A percentile compares a stretch with the other conserved stretches of the same genome.
Conservation (phyloP, 169 alveolate species). For the Ichthyophthirius multifiliis region DNA sequence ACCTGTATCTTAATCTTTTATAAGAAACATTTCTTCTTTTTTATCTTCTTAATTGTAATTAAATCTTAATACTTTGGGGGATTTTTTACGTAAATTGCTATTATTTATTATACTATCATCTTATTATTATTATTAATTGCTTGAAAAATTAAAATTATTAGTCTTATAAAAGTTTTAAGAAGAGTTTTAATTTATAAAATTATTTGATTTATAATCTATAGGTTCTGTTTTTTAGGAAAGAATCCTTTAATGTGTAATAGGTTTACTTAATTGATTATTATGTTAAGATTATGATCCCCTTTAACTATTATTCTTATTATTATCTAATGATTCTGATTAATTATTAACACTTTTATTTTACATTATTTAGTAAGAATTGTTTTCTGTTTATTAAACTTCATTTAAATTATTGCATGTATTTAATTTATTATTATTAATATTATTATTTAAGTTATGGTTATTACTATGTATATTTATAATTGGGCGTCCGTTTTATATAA, state of each 20-base stretch:
- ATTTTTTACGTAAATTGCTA: neutral
- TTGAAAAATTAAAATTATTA: neutral
- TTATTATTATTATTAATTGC: neutral
- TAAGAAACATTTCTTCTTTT: neutral
- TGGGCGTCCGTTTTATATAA: too few species aligned
- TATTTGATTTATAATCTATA: neutral
- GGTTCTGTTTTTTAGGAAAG: neutral
- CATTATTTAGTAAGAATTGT: too few species aligned
- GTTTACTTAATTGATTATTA: too few species aligned
- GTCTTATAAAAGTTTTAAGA: neutral
- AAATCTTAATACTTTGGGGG: neutral
- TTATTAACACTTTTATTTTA: too few species aligned
- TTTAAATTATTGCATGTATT: too few species aligned
- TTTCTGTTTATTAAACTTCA: too few species aligned
- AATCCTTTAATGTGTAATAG: neutral
- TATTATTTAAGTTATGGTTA: too few species aligned
- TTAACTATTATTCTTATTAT: too few species aligned
- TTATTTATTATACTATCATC: neutral
- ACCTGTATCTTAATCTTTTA: constrained; percentile 1
- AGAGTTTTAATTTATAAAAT: neutral
- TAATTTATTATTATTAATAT: too few species aligned
- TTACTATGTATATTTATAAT: too few species aligned
- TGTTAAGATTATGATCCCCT: too few species aligned
- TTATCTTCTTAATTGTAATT: neutral
- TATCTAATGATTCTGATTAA: too few species aligned